Evolutionary conservation across 2,329 filamentous ascomycete genomes (phyloP).

Genomic region (Penicillium hordei): DNA sequence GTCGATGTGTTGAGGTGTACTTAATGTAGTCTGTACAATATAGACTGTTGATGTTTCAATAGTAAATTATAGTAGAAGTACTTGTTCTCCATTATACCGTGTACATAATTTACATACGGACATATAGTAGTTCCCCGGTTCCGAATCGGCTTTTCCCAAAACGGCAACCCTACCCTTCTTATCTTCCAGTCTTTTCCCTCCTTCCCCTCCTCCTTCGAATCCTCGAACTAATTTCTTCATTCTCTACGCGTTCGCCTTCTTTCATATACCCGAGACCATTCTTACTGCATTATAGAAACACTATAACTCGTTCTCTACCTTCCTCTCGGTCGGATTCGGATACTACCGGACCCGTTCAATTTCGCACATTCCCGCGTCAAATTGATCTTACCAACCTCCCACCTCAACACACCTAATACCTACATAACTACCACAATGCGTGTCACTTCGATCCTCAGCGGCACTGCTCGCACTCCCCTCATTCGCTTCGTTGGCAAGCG

Average conservation of each 20-base stretch:
- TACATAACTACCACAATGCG: slow-evolving; percentile 35
- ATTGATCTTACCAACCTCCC: slow-evolving; percentile 13
- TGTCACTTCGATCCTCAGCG: slow-evolving; percentile 43
- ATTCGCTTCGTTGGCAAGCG: slow-evolving; percentile 54
- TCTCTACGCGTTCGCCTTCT: neutral
- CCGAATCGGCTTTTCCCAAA: slow-evolving; percentile 20
- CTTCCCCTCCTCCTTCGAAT: slow-evolving; percentile 1
- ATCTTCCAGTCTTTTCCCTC: slow-evolving; percentile 13
- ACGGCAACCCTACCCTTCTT: slow-evolving; percentile 17
- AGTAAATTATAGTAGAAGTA: too few species aligned
- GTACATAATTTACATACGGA: too few species aligned
- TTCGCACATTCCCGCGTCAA: slow-evolving; percentile 26
- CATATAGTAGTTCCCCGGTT: slow-evolving; percentile 4
- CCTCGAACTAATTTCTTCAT: neutral
- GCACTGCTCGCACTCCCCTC: slow-evolving; percentile 46
- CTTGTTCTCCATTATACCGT: neutral
- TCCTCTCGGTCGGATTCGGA: slow-evolving; percentile 29
- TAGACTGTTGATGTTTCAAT: too few species aligned
- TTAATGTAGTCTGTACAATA: too few species aligned
- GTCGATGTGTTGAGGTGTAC: too few species aligned
- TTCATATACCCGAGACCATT: neutral
- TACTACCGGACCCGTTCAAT: slow-evolving; percentile 30
- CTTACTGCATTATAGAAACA: too few species aligned
- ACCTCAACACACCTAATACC: slow-evolving; percentile 10
- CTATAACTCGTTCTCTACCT: neutral